phyloP scores from a whole-genome alignment of 169 alveolate genomes.

The Plasmodium cynomolgi region DNA sequence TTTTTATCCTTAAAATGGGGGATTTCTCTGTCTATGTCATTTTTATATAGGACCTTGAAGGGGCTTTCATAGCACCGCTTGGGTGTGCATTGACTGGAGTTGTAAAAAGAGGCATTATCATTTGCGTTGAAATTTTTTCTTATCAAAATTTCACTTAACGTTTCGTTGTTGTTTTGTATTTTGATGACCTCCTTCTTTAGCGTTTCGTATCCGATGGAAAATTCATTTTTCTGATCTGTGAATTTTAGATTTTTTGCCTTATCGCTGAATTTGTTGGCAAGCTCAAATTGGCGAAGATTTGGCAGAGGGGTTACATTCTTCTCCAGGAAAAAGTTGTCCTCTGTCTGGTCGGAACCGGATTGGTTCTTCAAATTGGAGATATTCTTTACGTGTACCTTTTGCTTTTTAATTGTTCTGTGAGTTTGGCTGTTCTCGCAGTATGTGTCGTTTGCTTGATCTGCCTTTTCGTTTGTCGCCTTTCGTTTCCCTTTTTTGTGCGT shows the following conservation, averaged over 20 bases:
- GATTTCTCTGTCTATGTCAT: slow-evolving; percentile 13
- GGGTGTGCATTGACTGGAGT: slow-evolving; percentile 15
- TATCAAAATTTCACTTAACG: slow-evolving; percentile 62
- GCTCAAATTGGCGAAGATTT: background rate
- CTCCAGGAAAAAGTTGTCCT: slow-evolving; percentile 27
- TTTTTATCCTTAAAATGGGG: slow-evolving; percentile 40
- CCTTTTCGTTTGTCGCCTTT: background rate
- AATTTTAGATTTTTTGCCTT: slow-evolving; percentile 27
- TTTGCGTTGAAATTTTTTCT: slow-evolving; percentile 42
- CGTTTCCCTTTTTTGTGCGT: background rate
- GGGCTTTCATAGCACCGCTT: slow-evolving; percentile 61
- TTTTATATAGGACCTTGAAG: slow-evolving; percentile 61
- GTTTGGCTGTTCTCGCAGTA: background rate
- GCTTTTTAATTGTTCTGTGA: background rate
- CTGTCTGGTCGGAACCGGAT: background rate
- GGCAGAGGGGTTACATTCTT: slow-evolving; percentile 54
- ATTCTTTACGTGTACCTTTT: background rate
- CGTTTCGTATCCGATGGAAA: slow-evolving; percentile 52
- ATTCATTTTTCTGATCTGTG: slow-evolving; percentile 61
- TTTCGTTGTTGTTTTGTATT: slow-evolving; percentile 69
- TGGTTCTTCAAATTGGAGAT: background rate
- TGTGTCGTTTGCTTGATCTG: background rate
- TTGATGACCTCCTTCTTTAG: slow-evolving; percentile 52
- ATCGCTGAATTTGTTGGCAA: slow-evolving; percentile 14
- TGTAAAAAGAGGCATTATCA: slow-evolving; percentile 34